Evolutionary conservation across 129 eudicot species (phyloP).

Genomic region (Escallonia herrerae): DNA sequence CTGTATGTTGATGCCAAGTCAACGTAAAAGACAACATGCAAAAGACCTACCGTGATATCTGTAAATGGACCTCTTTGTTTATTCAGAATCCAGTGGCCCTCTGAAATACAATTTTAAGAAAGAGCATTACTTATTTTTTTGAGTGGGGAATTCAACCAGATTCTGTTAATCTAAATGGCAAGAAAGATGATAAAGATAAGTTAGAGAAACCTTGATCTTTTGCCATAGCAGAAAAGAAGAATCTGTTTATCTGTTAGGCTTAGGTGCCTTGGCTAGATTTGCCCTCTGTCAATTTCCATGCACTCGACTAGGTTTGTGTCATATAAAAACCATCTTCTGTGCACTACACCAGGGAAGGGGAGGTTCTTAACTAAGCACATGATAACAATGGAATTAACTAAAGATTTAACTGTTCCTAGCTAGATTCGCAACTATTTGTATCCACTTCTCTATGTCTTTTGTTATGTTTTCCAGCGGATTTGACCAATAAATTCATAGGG

Average conservation of each 20-base stretch:
- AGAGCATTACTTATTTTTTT: background rate
- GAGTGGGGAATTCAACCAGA: background rate
- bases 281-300: too few relatives aligned
- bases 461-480: background rate
- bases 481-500: background rate
- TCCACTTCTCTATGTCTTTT: background rate
- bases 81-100: background rate
- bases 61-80: background rate
- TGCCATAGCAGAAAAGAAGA: background rate
- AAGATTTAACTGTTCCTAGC: background rate
- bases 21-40: background rate
- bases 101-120: background rate
- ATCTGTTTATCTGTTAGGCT: background rate
- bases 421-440: background rate
- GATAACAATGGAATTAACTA: background rate
- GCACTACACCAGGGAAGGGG: background rate
- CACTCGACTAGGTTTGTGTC: too few relatives aligned
- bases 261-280: background rate
- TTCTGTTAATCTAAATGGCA: background rate
- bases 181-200: background rate
- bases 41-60: background rate
- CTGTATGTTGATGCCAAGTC: background rate
- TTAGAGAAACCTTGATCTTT: background rate
- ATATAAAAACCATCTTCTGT: too few relatives aligned
- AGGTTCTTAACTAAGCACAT: background rate